Base-by-base conservation (phyloP, 2,329 filamentous ascomycete genomes). In the Cytospora chrysosperma region DNA sequence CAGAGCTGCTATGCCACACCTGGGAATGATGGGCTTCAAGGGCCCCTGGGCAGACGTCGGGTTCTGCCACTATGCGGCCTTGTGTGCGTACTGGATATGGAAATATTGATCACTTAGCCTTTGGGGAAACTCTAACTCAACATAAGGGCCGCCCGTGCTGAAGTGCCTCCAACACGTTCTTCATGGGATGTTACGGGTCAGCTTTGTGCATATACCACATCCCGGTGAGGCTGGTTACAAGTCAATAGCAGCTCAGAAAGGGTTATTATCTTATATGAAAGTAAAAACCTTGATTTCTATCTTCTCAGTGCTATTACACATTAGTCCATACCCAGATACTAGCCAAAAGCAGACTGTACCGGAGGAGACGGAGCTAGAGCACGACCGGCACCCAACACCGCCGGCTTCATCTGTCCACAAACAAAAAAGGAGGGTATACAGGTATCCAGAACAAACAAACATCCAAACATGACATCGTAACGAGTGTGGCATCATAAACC, bases 401-500 rank as follows among this genome's bases (percentile, higher is more conserved):
- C 27, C 19, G 28, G 15, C 27, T 13, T 15, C 27, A 47, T 47
- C 43, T 13, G 43, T 24, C 43, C 43, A 8, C 34, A 26, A 47
- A 61, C 43, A 8, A 34, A 26, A 47, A 61, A 55, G 12, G 59
- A 61, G 51, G 59, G 59, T 55, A 61, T 61, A 47, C 34, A 40
- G 59, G 51, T 56, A 61, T 61, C 51, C 54, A 26, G 27, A 34
- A 34, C n/a, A 34, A 13, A 3, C 21, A 17, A 26, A 15, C 43
- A 49, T 5, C 19, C 40, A 17, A 55, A 32, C 32, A 55, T 15
- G 30, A 21, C 19, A 37, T 19, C 30, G 32, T 34, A 27, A 54
- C 12, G 51, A 47, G 37, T 13, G 51, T 54, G 13, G 6, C 26
- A 43, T 43, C 26, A 61, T 58, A 1, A 32, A 7, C 19, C 56